phyloP scores from a whole-genome alignment of 352 stramenopile species.

The Peronospora belbahrii region DNA sequence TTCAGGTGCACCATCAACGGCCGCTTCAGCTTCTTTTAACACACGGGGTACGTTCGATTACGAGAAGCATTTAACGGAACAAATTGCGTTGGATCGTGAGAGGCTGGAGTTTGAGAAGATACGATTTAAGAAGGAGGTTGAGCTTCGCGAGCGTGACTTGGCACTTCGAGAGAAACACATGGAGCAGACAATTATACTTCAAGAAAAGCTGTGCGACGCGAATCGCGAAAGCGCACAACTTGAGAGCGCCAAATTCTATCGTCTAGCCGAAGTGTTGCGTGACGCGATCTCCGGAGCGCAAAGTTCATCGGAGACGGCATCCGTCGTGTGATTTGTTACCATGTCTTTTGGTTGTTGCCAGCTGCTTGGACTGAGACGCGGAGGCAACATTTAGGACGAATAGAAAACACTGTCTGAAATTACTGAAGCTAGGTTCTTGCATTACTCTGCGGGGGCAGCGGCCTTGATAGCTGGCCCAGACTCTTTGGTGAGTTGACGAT shows the following conservation, averaged over 20 bases:
- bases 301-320: constrained; percentile 22
- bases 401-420: constrained; percentile 25
- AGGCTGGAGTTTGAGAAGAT: constrained; percentile 63
- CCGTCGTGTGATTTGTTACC: constrained; percentile 29
- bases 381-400: constrained; percentile 11
- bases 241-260: constrained; percentile 49
- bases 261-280: constrained; percentile 51
- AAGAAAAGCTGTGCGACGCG: constrained; percentile 47
- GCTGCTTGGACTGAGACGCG: neutral
- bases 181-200: constrained; percentile 46
- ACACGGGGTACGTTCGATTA: constrained; percentile 53
- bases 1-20: constrained; percentile 9
- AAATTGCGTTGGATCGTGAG: constrained; percentile 63
- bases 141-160: constrained; percentile 60
- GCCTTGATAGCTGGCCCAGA: neutral
- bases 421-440: constrained; percentile 10
- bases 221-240: constrained; percentile 36
- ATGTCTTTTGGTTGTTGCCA: constrained; percentile 1
- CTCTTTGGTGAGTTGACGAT: constrained; percentile 6
- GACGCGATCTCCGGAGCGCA: constrained; percentile 36
- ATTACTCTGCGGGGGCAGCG: constrained; percentile 13
- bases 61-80: constrained; percentile 65
- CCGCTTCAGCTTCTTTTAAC: constrained; percentile 6
- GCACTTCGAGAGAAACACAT: constrained; percentile 56
- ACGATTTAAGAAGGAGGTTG: constrained; percentile 68